A percentile compares a stretch with the other conserved stretches of the same genome.
phyloP scores from a whole-genome alignment of 805 yeast genomes.

The Ogataea ramenticola region DNA sequence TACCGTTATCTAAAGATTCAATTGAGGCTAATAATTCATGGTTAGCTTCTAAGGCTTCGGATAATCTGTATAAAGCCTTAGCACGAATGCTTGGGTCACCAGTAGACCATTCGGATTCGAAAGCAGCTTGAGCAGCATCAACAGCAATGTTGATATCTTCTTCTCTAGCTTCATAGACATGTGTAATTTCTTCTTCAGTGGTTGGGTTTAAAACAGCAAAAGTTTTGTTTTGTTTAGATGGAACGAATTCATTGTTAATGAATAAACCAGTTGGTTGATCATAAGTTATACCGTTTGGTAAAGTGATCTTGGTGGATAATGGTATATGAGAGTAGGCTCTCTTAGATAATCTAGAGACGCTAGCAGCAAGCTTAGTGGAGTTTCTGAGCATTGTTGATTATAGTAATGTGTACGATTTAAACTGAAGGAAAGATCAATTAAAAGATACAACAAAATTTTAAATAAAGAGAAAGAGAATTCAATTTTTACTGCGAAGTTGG shows the following conservation, averaged over 20 bases:
- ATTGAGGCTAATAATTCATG: constrained; percentile 67
- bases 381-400: constrained; percentile 12
- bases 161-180: constrained; percentile 65
- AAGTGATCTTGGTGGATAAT: constrained; percentile 29
- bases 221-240: constrained; percentile 48
- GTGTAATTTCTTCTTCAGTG: constrained; percentile 62
- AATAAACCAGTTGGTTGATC: constrained; percentile 48
- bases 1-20: constrained; percentile 88
- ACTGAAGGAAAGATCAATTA: not conserved
- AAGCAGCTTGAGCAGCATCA: constrained; percentile 75
- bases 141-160: constrained; percentile 85
- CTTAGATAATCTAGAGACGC: constrained; percentile 9
- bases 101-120: constrained; percentile 61
- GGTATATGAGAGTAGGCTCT: constrained; percentile 26
- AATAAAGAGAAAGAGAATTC: not conserved
- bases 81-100: constrained; percentile 66
- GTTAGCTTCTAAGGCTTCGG: constrained; percentile 69
- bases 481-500: not conserved
- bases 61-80: constrained; percentile 56
- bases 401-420: not conserved
- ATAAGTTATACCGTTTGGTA: constrained; percentile 65
- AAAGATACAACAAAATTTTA: not conserved
- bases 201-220: constrained; percentile 61
- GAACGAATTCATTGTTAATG: constrained; percentile 57
- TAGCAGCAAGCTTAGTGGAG: constrained; percentile 9